Evolutionary conservation across 106 monocot species (phyloP).

Genomic region (Dendrobium officinale): DNA sequence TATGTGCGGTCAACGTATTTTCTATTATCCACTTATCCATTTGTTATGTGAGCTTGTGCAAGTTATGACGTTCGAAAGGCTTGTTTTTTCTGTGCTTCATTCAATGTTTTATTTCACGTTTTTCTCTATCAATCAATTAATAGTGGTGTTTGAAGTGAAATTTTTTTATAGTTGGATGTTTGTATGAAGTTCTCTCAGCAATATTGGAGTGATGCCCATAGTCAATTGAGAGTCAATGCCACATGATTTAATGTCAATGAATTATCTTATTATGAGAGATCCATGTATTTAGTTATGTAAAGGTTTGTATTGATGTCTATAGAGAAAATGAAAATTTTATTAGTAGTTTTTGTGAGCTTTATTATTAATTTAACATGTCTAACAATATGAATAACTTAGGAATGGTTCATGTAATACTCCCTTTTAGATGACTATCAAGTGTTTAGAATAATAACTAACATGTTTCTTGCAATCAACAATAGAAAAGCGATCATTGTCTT

Average conservation of each 20-base stretch:
- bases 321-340: too few relatives aligned
- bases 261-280: neutral
- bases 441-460: too few relatives aligned
- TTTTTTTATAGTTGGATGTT: neutral
- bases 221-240: neutral
- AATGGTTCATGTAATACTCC: too few relatives aligned
- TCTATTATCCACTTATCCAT: neutral
- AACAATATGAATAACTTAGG: too few relatives aligned
- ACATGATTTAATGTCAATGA: neutral
- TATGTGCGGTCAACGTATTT: constrained; percentile 14
- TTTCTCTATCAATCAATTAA: neutral
- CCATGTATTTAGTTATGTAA: neutral
- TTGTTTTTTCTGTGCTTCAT: neutral
- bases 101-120: neutral
- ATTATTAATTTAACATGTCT: too few relatives aligned
- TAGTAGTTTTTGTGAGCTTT: too few relatives aligned
- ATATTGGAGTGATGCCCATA: neutral
- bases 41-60: neutral
- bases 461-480: too few relatives aligned
- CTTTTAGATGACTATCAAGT: too few relatives aligned
- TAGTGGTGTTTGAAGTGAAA: neutral
- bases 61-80: neutral
- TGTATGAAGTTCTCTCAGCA: neutral
- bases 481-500: too few relatives aligned
- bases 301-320: neutral